A percentile compares a stretch with the other conserved stretches of the same genome.
phyloP scores from a whole-genome alignment of 2,329 filamentous ascomycete species.

The Bipolaris oryzae region DNA sequence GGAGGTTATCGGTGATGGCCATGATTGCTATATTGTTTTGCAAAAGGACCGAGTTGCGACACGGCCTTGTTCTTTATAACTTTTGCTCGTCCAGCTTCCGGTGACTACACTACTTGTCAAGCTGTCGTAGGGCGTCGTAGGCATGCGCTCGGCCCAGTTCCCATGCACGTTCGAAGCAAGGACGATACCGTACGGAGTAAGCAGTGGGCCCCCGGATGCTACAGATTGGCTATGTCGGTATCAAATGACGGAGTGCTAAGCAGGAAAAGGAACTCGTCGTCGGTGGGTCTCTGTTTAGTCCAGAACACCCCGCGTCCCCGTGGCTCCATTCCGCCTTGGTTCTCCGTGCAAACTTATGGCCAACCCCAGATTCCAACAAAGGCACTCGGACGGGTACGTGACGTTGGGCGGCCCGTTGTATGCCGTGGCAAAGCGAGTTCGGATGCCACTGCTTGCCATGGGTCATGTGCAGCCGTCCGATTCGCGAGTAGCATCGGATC shows the following conservation, averaged over 20 bases:
- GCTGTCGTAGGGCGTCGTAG: conserved; percentile 16
- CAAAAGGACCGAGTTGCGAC: neutral
- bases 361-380: conserved; percentile 9
- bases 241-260: conserved; percentile 3
- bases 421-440: conserved; percentile 41
- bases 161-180: conserved; percentile 5
- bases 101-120: conserved; percentile 5
- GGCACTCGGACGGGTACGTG: conserved; percentile 4
- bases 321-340: conserved; percentile 1
- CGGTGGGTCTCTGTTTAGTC: conserved; percentile 15
- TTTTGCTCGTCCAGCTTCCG: neutral
- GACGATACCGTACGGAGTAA: conserved; percentile 9
- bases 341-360: conserved; percentile 17
- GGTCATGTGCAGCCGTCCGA: conserved; percentile 33
- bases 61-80: conserved; percentile 1
- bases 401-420: conserved; percentile 31
- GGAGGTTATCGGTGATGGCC: conserved; percentile 48
- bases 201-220: conserved; percentile 3
- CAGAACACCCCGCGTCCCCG: conserved; percentile 19
- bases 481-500: conserved; percentile 20
- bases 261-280: conserved; percentile 7
- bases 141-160: conserved; percentile 3
- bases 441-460: conserved; percentile 22
- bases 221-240: conserved; percentile 5
- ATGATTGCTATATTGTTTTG: conserved; percentile 21